Base-by-base conservation (phyloP, 2,329 filamentous ascomycete genomes). In the Pseudopithomyces maydicus region DNA sequence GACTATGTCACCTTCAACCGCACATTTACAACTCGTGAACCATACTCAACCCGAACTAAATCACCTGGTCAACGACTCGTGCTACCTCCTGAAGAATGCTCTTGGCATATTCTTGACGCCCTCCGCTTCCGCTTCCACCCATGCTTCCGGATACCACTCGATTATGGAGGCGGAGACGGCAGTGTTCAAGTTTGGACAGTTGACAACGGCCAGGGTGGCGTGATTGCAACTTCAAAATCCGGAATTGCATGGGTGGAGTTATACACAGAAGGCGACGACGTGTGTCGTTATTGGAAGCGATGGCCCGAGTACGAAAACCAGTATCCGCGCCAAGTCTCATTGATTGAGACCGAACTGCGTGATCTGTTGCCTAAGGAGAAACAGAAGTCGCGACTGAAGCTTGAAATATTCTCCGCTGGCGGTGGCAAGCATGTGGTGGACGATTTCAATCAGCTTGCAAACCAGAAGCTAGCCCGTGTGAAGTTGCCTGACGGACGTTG, bases 71-170 rank as follows among this genome's bases (percentile, higher is more conserved):
- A 85, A 57, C 89, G 90, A 3, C 77, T 91, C 6, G 90, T 92
- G 41, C 75, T 89, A 42, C 86, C 86, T 32, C 85, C 88, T 45
- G 92, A 97, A 65, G 95, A 98, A 77, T 97, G 93, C 74, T 83
- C 82, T 23, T 98, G 94, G 94, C 93, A 97, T 76, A 86, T 93
- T 56, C 83, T 98, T 6, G 95, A 98, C 75, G 88, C 88, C 52
- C 82, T 99, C 51, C 90, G 92, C 38, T 97, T 97, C 79, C 88
- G 92, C 62, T 90, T 88, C 64, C 95, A 99, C 71, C 92, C 93
- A 3, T 92, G 91, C 73, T 98, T 99, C 80, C 84, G 88, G 53
- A 84, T 96, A 51, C 91, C 93, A 0, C 89, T 87, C 54, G 95
- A 84, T 15, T 73, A 84, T 38, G 53, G 64, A 12, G 84, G 81